phyloP scores from a whole-genome alignment of 352 stramenopile genomes.

The Globisporangium recalcitrans region DNA sequence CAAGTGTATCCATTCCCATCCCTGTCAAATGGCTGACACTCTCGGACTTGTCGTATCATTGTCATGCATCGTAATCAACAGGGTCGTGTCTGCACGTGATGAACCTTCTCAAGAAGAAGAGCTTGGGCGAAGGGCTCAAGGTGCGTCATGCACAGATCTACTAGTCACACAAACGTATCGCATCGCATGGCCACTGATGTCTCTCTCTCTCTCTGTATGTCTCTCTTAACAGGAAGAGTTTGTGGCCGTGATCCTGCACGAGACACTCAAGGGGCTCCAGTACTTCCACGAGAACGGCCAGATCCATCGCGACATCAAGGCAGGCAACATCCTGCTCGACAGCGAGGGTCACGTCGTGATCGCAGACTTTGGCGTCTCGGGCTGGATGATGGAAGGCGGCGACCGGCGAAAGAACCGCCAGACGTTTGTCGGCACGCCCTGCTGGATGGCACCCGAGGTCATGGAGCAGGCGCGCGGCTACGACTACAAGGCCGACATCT shows the following conservation, averaged over 20 bases:
- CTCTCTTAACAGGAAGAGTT: slow-evolving; percentile 81
- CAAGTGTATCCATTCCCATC: not conserved
- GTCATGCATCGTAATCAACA: slow-evolving; percentile 7
- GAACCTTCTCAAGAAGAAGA: slow-evolving; percentile 91
- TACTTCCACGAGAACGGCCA: slow-evolving; percentile 99
- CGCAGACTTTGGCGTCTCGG: slow-evolving; percentile 98
- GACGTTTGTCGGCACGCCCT: slow-evolving; percentile 98
- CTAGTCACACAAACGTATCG: not conserved
- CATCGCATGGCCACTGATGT: not conserved
- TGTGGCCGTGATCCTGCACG: slow-evolving; percentile 96
- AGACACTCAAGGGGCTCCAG: slow-evolving; percentile 95
- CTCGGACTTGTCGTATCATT: not conserved
- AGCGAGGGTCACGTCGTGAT: slow-evolving; percentile 94
- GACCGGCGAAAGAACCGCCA: slow-evolving; percentile 92
- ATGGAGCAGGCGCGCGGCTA: slow-evolving; percentile 90
- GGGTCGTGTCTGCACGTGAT: slow-evolving; percentile 96
- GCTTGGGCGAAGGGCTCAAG: slow-evolving; percentile 81
- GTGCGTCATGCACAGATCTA: not conserved
- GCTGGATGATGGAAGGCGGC: slow-evolving; percentile 96
- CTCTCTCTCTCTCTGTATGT: not conserved
- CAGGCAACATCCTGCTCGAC: slow-evolving; percentile 95
- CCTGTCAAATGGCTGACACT: not conserved
- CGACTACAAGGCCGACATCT: slow-evolving; percentile 98
- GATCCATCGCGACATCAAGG: slow-evolving; percentile 99
- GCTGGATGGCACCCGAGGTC: slow-evolving; percentile 94